These are phyloP conservation scores for Xylariaceae sp. DNA, from an alignment of 2,329 filamentous ascomycete species.

Conservation along the genomic window DNA sequence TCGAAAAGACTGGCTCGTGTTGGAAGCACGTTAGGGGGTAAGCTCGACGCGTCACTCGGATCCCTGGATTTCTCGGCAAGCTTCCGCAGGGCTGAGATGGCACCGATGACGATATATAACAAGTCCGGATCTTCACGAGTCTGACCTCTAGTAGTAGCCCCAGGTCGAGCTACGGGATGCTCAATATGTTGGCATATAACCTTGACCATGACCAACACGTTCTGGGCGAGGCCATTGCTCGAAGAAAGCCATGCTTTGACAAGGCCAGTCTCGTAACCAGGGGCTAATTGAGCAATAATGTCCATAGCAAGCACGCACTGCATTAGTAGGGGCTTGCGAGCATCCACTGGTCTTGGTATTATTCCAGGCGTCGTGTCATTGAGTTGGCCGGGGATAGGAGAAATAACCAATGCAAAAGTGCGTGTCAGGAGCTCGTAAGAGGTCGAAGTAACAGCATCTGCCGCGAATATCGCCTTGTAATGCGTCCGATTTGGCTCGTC, in stretches of 20 bases:
- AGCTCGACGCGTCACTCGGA: conserved; percentile 45
- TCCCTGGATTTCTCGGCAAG: conserved; percentile 63
- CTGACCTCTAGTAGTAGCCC: conserved; percentile 30
- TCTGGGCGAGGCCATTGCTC: conserved; percentile 76
- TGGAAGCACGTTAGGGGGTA: conserved; percentile 60
- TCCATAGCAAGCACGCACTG: conserved; percentile 89
- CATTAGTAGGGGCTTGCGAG: conserved; percentile 82
- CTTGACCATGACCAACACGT: conserved; percentile 69
- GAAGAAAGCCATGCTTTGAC: conserved; percentile 77
- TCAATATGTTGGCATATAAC: conserved; percentile 63
- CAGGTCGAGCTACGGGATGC: conserved; percentile 37
- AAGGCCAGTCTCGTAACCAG: conserved; percentile 64
- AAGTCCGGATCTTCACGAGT: conserved; percentile 46
- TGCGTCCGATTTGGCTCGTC: conserved; percentile 88
- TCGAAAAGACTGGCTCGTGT: conserved; percentile 62
- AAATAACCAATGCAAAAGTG: conserved; percentile 80
- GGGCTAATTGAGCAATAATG: conserved; percentile 72
- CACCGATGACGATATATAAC: conserved; percentile 61
- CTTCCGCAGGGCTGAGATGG: conserved; percentile 61
- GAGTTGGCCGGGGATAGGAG: conserved; percentile 68
- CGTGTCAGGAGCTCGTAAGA: conserved; percentile 78
- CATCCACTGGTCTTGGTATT: conserved; percentile 65
- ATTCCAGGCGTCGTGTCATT: conserved; percentile 52
- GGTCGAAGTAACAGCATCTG: conserved; percentile 59
- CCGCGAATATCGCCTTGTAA: conserved; percentile 75